Base-by-base conservation (phyloP, 75 land plant genomes). In the Adiantum capillusveneris region DNA sequence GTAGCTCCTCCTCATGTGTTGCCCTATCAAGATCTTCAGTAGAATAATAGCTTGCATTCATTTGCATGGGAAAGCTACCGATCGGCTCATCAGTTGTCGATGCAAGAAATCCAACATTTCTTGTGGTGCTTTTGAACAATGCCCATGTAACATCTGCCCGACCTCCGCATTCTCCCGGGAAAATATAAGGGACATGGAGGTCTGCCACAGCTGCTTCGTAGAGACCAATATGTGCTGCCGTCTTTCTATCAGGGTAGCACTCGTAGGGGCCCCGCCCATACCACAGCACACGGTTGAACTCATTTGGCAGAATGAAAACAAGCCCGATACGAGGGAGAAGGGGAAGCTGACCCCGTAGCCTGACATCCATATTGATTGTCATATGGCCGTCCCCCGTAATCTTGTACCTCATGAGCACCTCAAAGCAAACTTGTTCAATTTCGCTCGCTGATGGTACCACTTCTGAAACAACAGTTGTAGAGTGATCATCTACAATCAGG, bases 201-300 rank as follows among this genome's bases (percentile, higher is more conserved):
- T 79, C 84, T 46, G 31, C 60, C 21, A 95, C 92, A 31, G 57
- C 58, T 24, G 49, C 46, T 64, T 78, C 74, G 70, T 95, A 90
- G 2, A 74, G 50, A 21, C 86, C 96, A 43, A 95, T 74, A 66
- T 87, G 86, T 0, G 99, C 97, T 43, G 85, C 88, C 21, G 74
- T 74, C 64, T 95, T 95, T 20, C 99, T 54, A 65, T 95, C 99
- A 14, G 99, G 99, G 63, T 95, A 95, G 72, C 92, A 90, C 67
- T 95, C 99, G 65, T 90, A 95, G 28, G 99, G 99, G 7, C 99
- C 99, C 59, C 78, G 72, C 1, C 99, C 99, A 59, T 77, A 90
- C 88, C 88, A 90, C 29, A 75, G 65, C 12, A 84, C 58, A 45
- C 68, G 46, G 63, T 76, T 67, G 44, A 84, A 53, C 52, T 80